Conservation (phyloP, 2,329 filamentous ascomycete species). For the Helicocarpus griseus region DNA sequence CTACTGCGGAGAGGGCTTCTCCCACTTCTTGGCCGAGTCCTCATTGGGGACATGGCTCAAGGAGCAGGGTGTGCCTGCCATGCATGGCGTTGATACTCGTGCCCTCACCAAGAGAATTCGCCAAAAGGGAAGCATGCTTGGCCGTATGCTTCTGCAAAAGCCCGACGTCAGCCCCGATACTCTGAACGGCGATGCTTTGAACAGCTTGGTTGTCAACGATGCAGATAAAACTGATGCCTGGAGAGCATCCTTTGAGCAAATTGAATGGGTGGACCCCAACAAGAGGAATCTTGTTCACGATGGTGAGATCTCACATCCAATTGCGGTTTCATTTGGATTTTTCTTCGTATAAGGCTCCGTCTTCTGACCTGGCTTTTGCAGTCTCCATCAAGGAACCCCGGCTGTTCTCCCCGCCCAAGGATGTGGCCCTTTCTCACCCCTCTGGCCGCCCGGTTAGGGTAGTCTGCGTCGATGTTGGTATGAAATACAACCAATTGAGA, state of each 20-base stretch:
- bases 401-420: slow-evolving; percentile 62
- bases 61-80: slow-evolving; percentile 86
- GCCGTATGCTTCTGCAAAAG: slow-evolving; percentile 72
- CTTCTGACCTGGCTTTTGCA: slow-evolving; percentile 32
- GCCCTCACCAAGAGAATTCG: slow-evolving; percentile 90
- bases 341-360: not conserved
- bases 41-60: slow-evolving; percentile 93
- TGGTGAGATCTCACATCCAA: slow-evolving; percentile 54
- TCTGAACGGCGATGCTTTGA: slow-evolving; percentile 22
- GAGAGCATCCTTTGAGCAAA: slow-evolving; percentile 58
- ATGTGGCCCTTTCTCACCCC: slow-evolving; percentile 65
- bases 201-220: slow-evolving; percentile 32
- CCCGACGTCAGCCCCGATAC: slow-evolving; percentile 23
- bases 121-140: slow-evolving; percentile 91
- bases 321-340: slow-evolving; percentile 2
- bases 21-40: slow-evolving; percentile 82
- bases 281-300: slow-evolving; percentile 85
- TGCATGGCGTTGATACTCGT: slow-evolving; percentile 90
- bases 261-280: slow-evolving; percentile 90
- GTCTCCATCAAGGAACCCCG: slow-evolving; percentile 84
- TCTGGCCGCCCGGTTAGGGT: slow-evolving; percentile 81
- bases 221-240: slow-evolving; percentile 32
- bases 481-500: slow-evolving; percentile 96
- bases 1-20: slow-evolving; percentile 91
- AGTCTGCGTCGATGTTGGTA: slow-evolving; percentile 87